Evolutionary conservation across 257 asterid species (phyloP), one percentile per base, ranked within the genome.

Genomic region (Cinchona pubescens): DNA sequence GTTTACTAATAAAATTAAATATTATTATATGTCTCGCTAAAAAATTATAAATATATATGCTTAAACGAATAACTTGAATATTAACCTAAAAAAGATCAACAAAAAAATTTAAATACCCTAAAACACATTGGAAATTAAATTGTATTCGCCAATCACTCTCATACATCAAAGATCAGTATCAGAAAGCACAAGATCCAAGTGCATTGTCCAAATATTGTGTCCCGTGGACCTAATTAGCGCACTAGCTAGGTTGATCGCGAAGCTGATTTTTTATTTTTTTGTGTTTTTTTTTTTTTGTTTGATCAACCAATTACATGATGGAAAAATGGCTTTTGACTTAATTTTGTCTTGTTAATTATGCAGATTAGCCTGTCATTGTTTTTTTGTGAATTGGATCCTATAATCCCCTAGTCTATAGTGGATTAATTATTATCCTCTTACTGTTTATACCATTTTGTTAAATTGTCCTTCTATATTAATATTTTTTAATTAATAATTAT

Each of bases 171-270:
- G 55, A 75, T 75, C 64, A 64, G n/a, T n/a, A n/a, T 18, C 61
- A 34, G 38, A 75, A 70, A 64, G 77, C 66, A 64, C 69, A 75
- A 70, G 40, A 45, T 71, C 74, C 67, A 32, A 62, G 25, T 62
- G 67, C 67, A 16, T 62, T 61, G 67, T 61, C 67, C 56, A 64
- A 70, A 19, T 34, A 58, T 40, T 49, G 38, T 62, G 73, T 69
- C 27, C 14, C 4, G 35, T 70, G 78, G 75, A 80, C 79, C 80
- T 75, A 80, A 75, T 71, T 70, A 10, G 71, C 45, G 71, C 83
- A 80, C 80, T 70, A n/a, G n/a, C n/a, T n/a, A 71, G 37, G 67
- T 64, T 34, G 53, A 72, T 38, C 53, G 2, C 40, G 45, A 72
- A 49, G 66, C 46, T 61, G 62, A 40, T 6, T 69, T 53, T 69